phyloP scores from a whole-genome alignment of 495 filamentous ascomycete species.

The Hypoxylon lienhwacheense region DNA sequence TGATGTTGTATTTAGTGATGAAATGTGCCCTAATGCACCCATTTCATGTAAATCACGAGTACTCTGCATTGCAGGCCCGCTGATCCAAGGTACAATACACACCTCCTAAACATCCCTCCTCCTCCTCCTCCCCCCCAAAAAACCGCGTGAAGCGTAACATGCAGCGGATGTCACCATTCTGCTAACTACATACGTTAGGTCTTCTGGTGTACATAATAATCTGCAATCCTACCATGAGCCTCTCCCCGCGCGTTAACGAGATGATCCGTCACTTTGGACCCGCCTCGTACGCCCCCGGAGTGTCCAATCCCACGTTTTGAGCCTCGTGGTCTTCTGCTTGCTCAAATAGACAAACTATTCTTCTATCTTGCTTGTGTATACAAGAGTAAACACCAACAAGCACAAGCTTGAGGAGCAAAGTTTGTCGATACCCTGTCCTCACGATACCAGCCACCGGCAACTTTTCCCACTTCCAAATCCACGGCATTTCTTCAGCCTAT shows the following conservation, averaged over 20 bases:
- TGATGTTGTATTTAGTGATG: conserved; percentile 23
- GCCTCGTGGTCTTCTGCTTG: conserved; percentile 13
- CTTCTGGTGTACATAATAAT: conserved; percentile 17
- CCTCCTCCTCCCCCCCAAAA: too few relatives aligned
- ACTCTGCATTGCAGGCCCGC: conserved; percentile 28
- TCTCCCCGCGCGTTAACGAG: conserved; percentile 13
- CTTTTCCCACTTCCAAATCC: conserved; percentile 6
- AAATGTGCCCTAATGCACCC: conserved; percentile 31
- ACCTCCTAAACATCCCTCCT: too few relatives aligned
- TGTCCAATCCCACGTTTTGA: conserved; percentile 22
- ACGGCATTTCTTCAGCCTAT: conserved; percentile 25
- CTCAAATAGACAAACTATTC: conserved; percentile 13
- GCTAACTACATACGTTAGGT: too few relatives aligned
- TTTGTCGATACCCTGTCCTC: background rate
- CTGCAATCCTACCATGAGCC: conserved; percentile 22
- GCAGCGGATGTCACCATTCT: conserved; percentile 31
- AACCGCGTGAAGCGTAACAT: conserved; percentile 33
- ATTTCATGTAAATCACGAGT: conserved; percentile 32
- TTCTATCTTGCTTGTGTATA: conserved; percentile 5
- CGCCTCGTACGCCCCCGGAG: conserved; percentile 13
- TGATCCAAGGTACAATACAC: conserved; percentile 15
- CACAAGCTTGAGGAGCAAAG: background rate
- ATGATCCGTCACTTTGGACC: conserved; percentile 22
- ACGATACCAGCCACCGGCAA: conserved; percentile 17
- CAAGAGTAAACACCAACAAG: background rate